These are phyloP conservation scores for Spathaspora gorwiae DNA, from an alignment of 805 yeast species.

Conservation along the genomic window DNA sequence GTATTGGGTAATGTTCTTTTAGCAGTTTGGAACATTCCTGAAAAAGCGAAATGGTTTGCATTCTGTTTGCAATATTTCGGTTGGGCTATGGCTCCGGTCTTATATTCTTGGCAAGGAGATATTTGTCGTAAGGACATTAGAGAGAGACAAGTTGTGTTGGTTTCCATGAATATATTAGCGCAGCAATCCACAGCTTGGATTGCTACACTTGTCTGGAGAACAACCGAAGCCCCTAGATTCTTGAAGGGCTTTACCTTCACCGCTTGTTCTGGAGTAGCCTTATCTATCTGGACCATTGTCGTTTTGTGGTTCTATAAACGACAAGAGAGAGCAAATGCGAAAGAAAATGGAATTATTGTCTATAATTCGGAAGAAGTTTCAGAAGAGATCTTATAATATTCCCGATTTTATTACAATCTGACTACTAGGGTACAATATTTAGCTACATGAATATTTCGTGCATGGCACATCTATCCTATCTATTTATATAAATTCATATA, in stretches of 20 bases:
- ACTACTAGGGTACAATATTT: too few relatives aligned
- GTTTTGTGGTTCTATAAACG: conserved; percentile 45
- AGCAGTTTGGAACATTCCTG: conserved; percentile 57
- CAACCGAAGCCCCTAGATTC: conserved; percentile 55
- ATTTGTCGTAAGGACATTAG: conserved; percentile 54
- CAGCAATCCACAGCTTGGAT: conserved; percentile 54
- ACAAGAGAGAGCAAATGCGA: conserved; percentile 28
- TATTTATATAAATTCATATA: too few relatives aligned
- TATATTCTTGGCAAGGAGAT: conserved; percentile 56
- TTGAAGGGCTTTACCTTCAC: conserved; percentile 51
- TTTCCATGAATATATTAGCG: conserved; percentile 51
- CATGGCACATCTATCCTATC: too few relatives aligned
- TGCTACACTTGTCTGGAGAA: conserved; percentile 49
- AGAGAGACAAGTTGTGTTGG: conserved; percentile 52
- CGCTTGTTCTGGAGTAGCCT: conserved; percentile 42
- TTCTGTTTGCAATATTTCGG: conserved; percentile 56
- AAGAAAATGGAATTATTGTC: conserved; percentile 32
- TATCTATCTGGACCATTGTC: conserved; percentile 46
- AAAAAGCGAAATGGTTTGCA: conserved; percentile 61
- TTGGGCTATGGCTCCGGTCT: conserved; percentile 60
- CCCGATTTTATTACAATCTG: too few relatives aligned
- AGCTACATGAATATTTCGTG: too few relatives aligned
- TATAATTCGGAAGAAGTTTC: conserved; percentile 15
- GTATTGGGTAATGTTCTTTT: conserved; percentile 50
- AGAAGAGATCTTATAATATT: background rate